Evolutionary conservation across 495 filamentous ascomycete genomes (phyloP).

Genomic region (Aspergillus cavernicola): DNA sequence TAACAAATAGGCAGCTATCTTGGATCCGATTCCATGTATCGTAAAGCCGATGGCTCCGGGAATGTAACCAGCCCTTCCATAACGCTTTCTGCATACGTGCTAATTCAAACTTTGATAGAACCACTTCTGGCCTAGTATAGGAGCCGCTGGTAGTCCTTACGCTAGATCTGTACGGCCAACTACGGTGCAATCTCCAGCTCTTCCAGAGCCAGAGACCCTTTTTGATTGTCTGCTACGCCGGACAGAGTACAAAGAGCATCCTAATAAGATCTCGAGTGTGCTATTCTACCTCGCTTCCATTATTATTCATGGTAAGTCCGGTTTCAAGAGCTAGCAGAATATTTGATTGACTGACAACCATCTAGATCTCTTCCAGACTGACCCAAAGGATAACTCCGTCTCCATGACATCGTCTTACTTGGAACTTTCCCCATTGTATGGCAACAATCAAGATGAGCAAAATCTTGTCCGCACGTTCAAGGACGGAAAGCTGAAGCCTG

Average conservation of each 20-base stretch:
- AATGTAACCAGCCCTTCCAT: constrained; percentile 41
- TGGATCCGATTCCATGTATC: constrained; percentile 53
- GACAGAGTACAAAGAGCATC: constrained; percentile 59
- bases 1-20: constrained; percentile 42
- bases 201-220: constrained; percentile 72
- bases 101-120: constrained; percentile 37
- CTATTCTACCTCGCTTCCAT: constrained; percentile 87
- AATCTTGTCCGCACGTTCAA: constrained; percentile 71
- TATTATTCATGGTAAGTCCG: constrained; percentile 70
- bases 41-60: constrained; percentile 64
- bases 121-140: constrained; percentile 59
- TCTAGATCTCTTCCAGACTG: constrained; percentile 60
- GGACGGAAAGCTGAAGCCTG: constrained; percentile 80
- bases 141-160: constrained; percentile 62
- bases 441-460: constrained; percentile 74
- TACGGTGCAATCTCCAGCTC: constrained; percentile 56
- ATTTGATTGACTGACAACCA: constrained; percentile 17
- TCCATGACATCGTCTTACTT: constrained; percentile 80
- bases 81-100: not conserved
- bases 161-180: constrained; percentile 68
- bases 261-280: constrained; percentile 80
- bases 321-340: not conserved
- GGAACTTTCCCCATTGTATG: constrained; percentile 82
- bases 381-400: constrained; percentile 51
- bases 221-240: constrained; percentile 74